Evolutionary conservation across 2,329 filamentous ascomycete species (phyloP).

Genomic region (Nemania diffusa): DNA sequence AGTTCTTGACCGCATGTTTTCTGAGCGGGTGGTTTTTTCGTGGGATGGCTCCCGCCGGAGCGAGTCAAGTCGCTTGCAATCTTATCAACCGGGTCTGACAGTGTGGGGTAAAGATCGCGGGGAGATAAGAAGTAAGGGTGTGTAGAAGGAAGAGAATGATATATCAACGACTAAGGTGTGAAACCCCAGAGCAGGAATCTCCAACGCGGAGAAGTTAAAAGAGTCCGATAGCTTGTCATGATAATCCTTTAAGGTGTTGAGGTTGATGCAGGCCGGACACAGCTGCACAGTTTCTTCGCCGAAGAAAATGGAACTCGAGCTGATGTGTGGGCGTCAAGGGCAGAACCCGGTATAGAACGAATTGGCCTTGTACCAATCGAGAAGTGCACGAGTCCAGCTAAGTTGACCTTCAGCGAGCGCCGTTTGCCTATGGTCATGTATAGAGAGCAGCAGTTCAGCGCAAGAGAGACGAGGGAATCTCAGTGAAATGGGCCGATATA

Average conservation of each 20-base stretch:
- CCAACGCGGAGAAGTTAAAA: constrained; percentile 57
- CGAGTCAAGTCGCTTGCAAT: constrained; percentile 43
- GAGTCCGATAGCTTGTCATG: constrained; percentile 58
- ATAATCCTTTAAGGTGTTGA: constrained; percentile 51
- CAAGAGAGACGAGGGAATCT: constrained; percentile 34
- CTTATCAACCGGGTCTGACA: constrained; percentile 47
- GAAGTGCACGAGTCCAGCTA: constrained; percentile 27
- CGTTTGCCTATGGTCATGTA: constrained; percentile 33
- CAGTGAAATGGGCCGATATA: constrained; percentile 29
- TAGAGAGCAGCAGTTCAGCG: constrained; percentile 33
- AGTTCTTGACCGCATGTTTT: constrained; percentile 48
- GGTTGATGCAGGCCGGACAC: constrained; percentile 44
- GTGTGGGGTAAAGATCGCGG: constrained; percentile 50
- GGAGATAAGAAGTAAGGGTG: constrained; percentile 40
- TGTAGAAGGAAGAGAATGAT: constrained; percentile 35
- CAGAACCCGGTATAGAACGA: constrained; percentile 22
- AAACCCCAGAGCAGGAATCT: constrained; percentile 58
- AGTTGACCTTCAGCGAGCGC: constrained; percentile 26
- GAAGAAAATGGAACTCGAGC: constrained; percentile 32
- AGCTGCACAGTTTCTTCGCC: constrained; percentile 47
- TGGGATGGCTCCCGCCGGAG: constrained; percentile 44
- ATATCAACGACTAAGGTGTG: constrained; percentile 52
- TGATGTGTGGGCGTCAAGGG: constrained; percentile 29
- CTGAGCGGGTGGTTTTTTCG: constrained; percentile 35
- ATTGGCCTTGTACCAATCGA: constrained; percentile 29